Evolutionary conservation across 108 stramenopile genomes (phyloP).

Genomic region (Aurantiochytrium sp.): DNA sequence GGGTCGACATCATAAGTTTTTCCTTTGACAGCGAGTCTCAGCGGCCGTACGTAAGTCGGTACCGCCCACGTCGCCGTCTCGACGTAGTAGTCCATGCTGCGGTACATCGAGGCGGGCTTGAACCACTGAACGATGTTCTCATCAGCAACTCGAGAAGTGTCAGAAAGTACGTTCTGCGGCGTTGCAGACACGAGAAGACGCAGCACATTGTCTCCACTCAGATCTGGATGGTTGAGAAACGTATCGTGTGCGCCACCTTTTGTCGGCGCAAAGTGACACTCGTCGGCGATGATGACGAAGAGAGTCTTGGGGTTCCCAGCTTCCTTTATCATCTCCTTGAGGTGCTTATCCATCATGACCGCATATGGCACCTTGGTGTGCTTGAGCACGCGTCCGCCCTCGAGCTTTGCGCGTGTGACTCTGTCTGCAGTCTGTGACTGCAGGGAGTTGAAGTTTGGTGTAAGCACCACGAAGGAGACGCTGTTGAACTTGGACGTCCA

Average conservation of each 20-base stretch:
- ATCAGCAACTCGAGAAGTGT: background rate
- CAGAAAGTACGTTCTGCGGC: background rate
- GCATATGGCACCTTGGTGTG: background rate
- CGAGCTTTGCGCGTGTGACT: background rate
- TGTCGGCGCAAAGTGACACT: background rate
- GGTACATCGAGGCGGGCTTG: background rate
- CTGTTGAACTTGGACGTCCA: background rate
- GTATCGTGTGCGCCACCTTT: background rate
- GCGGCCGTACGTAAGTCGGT: background rate
- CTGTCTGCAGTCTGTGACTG: background rate
- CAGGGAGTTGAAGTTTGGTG: background rate
- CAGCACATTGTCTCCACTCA: background rate
- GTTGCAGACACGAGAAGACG: background rate
- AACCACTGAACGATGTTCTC: background rate
- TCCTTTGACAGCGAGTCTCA: background rate
- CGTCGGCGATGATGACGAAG: background rate
- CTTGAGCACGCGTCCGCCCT: background rate
- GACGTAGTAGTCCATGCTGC: background rate
- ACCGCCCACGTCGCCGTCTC: background rate
- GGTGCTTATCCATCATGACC: background rate
- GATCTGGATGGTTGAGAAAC: background rate
- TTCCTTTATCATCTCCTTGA: background rate
- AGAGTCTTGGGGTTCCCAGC: background rate
- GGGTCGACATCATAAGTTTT: background rate
- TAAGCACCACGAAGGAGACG: background rate